Conservation (phyloP, 202 grass and related monocot species). For the Dendrocalamus latiflorus region DNA sequence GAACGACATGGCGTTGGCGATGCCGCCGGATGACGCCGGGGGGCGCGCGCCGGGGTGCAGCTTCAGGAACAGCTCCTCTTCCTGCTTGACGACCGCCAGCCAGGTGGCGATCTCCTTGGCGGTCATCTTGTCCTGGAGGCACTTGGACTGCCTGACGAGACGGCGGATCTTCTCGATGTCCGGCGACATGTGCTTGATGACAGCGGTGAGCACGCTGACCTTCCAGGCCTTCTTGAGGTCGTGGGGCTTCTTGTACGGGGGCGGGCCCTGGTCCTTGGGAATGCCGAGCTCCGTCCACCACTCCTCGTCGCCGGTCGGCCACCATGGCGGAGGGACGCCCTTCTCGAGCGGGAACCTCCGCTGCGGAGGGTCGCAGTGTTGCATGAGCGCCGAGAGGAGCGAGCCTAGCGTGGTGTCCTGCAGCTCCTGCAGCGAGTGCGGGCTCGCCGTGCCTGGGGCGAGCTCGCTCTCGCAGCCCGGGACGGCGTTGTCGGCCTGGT, state of each 20-base stretch:
- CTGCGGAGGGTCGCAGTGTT: slow-evolving; percentile 88
- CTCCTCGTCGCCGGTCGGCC: slow-evolving; percentile 73
- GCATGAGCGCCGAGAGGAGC: slow-evolving; percentile 80
- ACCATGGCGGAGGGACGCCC: slow-evolving; percentile 87
- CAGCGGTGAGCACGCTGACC: no score
- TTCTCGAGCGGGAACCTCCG: slow-evolving; percentile 89
- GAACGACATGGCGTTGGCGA: slow-evolving; percentile 55
- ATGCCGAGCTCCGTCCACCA: slow-evolving; percentile 74
- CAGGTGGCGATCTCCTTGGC: slow-evolving; percentile 94
- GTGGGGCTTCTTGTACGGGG: no score
- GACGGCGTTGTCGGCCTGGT: slow-evolving; percentile 35
- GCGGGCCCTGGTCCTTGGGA: slow-evolving; percentile 65
- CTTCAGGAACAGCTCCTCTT: slow-evolving; percentile 74
- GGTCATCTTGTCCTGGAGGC: slow-evolving; percentile 98
- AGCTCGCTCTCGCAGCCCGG: slow-evolving; percentile 42
- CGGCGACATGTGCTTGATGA: no score
- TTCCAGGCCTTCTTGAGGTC: no score
- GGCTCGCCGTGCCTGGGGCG: slow-evolving; percentile 35
- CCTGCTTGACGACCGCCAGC: slow-evolving; percentile 82
- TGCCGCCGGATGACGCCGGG: slow-evolving; percentile 18
- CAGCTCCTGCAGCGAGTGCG: slow-evolving; percentile 75
- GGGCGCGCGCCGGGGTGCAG: slow-evolving; percentile 52
- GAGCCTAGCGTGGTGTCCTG: slow-evolving; percentile 95
- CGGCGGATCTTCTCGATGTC: no score
- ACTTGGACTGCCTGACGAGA: slow-evolving; percentile 84